phyloP scores from a whole-genome alignment of 2,329 filamentous ascomycete genomes.

The Biscogniauxia sp. region DNA sequence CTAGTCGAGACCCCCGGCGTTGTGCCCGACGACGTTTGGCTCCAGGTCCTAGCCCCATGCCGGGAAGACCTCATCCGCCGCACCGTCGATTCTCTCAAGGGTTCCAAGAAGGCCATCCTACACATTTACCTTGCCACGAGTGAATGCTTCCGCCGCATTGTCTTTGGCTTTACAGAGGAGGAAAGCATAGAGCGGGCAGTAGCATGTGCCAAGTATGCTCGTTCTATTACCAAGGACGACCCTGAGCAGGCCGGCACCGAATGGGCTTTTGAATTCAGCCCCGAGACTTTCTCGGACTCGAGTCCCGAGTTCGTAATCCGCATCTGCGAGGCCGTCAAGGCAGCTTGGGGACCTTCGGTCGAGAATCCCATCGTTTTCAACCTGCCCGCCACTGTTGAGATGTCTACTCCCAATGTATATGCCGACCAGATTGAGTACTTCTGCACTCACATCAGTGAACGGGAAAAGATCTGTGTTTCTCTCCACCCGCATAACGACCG shows the following conservation, averaged over 20 bases:
- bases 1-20: slow-evolving; percentile 81
- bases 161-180: slow-evolving; percentile 84
- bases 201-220: slow-evolving; percentile 79
- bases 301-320: slow-evolving; percentile 77
- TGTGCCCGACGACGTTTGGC: slow-evolving; percentile 83
- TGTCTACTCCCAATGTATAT: slow-evolving; percentile 92
- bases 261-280: slow-evolving; percentile 82
- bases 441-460: slow-evolving; percentile 77
- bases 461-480: slow-evolving; percentile 84
- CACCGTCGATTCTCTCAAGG: slow-evolving; percentile 84
- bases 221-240: slow-evolving; percentile 84
- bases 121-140: slow-evolving; percentile 96
- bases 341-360: slow-evolving; percentile 79
- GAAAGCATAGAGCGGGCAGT: slow-evolving; percentile 80
- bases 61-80: slow-evolving; percentile 85
- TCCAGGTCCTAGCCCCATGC: slow-evolving; percentile 91
- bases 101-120: slow-evolving; percentile 89
- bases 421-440: slow-evolving; percentile 98
- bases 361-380: slow-evolving; percentile 93
- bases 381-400: slow-evolving; percentile 91
- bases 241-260: slow-evolving; percentile 55
- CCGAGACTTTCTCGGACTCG: slow-evolving; percentile 89
- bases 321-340: slow-evolving; percentile 91
- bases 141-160: slow-evolving; percentile 88
- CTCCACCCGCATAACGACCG: slow-evolving; percentile 95